Percentiles rank a stretch among this genome's conserved stretches.
Evolutionary conservation across 306 rosid genomes (phyloP).

Genomic region (Alnus rubra): DNA sequence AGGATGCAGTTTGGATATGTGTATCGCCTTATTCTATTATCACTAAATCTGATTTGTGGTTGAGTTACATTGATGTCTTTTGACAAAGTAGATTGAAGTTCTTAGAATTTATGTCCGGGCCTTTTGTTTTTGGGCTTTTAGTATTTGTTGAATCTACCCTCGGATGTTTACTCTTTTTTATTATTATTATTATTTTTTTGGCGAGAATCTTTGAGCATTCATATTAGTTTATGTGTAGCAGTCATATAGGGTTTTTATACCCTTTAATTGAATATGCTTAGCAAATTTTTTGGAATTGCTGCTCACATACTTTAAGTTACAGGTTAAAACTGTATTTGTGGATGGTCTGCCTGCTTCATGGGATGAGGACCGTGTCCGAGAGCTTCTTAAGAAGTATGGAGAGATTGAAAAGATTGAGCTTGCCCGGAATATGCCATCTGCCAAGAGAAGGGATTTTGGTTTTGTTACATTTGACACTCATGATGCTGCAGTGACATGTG

Average conservation of each 20-base stretch:
- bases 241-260: neutral
- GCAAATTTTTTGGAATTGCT: constrained; percentile 16
- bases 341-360: constrained; percentile 93
- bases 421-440: constrained; percentile 97
- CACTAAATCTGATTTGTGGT: neutral
- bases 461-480: constrained; percentile 90
- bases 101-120: neutral
- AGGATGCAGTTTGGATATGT: neutral
- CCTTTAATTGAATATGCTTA: neutral
- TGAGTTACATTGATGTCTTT: neutral
- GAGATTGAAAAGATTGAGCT: constrained; percentile 81
- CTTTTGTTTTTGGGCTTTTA: neutral
- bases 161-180: neutral
- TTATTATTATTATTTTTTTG: too few species aligned
- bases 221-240: constrained; percentile 11
- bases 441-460: constrained; percentile 94
- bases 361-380: constrained; percentile 82
- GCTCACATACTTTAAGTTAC: constrained; percentile 36
- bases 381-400: constrained; percentile 76
- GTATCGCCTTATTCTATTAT: neutral
- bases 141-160: neutral
- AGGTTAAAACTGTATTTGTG: constrained; percentile 97
- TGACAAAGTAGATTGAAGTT: neutral
- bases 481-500: constrained; percentile 86
- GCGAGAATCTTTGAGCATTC: constrained; percentile 7